phyloP scores from a whole-genome alignment of 306 rosid species.

The Inga oerstediana region DNA sequence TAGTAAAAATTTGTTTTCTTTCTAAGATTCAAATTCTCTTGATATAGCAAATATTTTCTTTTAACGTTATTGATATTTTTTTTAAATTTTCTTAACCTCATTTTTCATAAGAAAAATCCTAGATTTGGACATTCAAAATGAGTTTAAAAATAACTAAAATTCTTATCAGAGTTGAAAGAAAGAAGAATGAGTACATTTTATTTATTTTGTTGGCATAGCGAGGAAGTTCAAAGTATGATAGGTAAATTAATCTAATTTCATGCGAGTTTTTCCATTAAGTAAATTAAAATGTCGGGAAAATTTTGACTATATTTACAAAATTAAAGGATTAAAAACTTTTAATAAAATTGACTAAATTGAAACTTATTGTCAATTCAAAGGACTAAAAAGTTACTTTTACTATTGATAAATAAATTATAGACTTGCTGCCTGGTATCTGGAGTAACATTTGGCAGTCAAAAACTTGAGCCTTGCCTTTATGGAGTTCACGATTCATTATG shows the following conservation, averaged over 20 bases:
- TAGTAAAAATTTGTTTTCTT: background rate
- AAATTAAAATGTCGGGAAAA: background rate
- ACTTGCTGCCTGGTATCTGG: slow-evolving; percentile 17
- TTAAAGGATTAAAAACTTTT: background rate
- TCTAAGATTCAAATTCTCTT: background rate
- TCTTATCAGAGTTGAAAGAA: background rate
- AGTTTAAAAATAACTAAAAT: no score
- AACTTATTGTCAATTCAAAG: background rate
- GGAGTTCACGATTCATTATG: background rate
- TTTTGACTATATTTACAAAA: background rate
- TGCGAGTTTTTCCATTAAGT: background rate
- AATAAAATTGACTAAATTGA: background rate
- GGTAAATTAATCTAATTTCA: background rate
- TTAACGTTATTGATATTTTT: background rate
- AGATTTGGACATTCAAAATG: background rate
- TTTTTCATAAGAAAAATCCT: background rate
- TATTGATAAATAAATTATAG: slow-evolving; percentile 23
- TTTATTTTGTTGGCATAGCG: background rate
- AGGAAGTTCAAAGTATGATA: background rate
- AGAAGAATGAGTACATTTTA: no score
- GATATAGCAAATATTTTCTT: background rate
- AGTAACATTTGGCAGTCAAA: background rate
- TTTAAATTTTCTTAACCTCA: background rate
- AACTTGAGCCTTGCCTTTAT: slow-evolving; percentile 11
- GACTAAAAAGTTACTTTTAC: background rate